Percentiles rank a stretch among this genome's conserved stretches.
Evolutionary conservation across 83 land plant genomes (phyloP).

Genomic region (Larix sibirica): DNA sequence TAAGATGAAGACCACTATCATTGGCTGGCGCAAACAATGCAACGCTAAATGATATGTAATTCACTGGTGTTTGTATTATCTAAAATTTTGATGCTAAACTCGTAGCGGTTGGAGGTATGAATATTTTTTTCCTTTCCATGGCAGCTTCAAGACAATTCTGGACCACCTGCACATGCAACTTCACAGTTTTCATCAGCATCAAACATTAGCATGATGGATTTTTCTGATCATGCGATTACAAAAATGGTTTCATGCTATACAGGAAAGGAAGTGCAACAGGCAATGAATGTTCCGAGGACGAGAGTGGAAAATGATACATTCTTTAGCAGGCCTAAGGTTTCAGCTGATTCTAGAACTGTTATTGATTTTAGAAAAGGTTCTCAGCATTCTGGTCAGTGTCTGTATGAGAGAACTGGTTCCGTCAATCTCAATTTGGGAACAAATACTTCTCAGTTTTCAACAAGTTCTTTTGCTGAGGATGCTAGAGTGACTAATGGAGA

Average conservation of each 20-base stretch:
- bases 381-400: slow-evolving; percentile 33
- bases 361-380: slow-evolving; percentile 31
- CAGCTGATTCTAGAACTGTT: slow-evolving; percentile 17
- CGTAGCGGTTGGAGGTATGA: background rate
- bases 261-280: background rate
- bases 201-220: slow-evolving; percentile 21
- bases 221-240: slow-evolving; percentile 24
- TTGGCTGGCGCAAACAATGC: no score
- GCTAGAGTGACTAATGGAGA: slow-evolving; percentile 20
- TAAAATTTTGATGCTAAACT: no score
- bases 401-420: slow-evolving; percentile 29
- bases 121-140: slow-evolving; percentile 1
- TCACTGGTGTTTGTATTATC: no score
- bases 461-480: slow-evolving; percentile 13
- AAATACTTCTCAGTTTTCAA: slow-evolving; percentile 14
- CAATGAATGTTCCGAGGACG: background rate
- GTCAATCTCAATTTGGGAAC: slow-evolving; percentile 19
- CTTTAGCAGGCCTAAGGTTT: slow-evolving; percentile 2
- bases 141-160: slow-evolving; percentile 40
- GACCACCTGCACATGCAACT: slow-evolving; percentile 7
- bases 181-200: slow-evolving; percentile 21
- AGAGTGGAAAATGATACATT: slow-evolving; percentile 3
- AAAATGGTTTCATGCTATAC: slow-evolving; percentile 18
- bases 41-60: no score
- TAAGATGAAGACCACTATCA: no score